Evolutionary conservation across 768 basidiomycete species (phyloP), one percentile per base, ranked within the genome.

Genomic region (Russula earlei): DNA sequence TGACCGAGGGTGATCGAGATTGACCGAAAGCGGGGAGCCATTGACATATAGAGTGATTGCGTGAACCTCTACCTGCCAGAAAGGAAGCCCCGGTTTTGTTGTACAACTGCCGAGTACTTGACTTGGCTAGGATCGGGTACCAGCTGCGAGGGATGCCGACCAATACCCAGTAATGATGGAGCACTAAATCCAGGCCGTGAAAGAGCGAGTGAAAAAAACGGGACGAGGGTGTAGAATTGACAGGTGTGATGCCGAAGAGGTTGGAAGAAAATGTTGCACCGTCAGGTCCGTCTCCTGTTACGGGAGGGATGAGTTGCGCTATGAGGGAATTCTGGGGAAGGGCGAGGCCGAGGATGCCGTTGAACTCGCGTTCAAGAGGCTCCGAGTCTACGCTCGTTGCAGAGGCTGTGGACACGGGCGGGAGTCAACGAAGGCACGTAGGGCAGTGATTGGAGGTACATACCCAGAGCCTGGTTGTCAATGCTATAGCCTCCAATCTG

Each of bases 321-420:
- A 91, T 90, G 57, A 82, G 60, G n/a, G 83, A 85, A 69, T 88
- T 81, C 44, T 72, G 69, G 22, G 88, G 85, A 25, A 89, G 80
- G 1, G 86, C 85, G 45, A 91, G 80, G 17, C 87, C 88, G 5
- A 90, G 75, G 49, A 90, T 76, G 25, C 88, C 88, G 56, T 70
- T 73, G 66, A 85, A 91, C 12, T 71, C 60, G 9, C 74, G 63
- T 0, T 76, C 68, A 7, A 91, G 75, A 0, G 79, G 79, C 67
- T 91, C 89, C 36, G 71, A 63, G 1, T 68, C 41, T 46, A 90
- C 80, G 37, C 62, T 60, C 36, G 73, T 66, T 4, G 80, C 87
- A 2, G 87, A 83, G 50, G 80, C 86, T 87, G 64, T 2, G 27
- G 36, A 34, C 17, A 11, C 0, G 43, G 22, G 27, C 8, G 40